Percentiles rank a stretch among this genome's conserved stretches.
Conservation (phyloP, 1,284 basidiomycete species). For the Sanguinoderma infundibulare region DNA sequence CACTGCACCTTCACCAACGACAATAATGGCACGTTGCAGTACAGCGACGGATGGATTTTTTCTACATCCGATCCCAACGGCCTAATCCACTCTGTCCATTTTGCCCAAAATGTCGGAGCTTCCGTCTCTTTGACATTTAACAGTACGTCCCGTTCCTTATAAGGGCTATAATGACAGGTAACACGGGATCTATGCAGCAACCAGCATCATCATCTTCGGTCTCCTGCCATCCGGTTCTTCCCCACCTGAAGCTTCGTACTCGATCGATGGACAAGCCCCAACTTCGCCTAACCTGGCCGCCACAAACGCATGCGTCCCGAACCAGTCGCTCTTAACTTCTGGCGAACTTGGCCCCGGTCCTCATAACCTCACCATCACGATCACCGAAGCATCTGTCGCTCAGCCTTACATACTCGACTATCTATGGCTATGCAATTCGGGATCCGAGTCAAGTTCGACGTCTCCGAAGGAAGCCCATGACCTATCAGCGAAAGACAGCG, state of each 20-base stretch:
- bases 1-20: constrained; percentile 23
- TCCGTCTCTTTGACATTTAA: constrained; percentile 40
- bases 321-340: constrained; percentile 49
- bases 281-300: constrained; percentile 41
- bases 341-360: constrained; percentile 31
- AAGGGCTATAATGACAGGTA: background rate
- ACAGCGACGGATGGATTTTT: constrained; percentile 42
- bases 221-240: constrained; percentile 44
- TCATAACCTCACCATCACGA: constrained; percentile 44
- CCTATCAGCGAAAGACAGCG: background rate
- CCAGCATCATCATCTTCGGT: constrained; percentile 36
- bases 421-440: constrained; percentile 39
- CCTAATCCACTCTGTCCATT: constrained; percentile 19
- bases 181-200: background rate
- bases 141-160: constrained; percentile 30
- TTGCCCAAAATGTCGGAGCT: constrained; percentile 22
- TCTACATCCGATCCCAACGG: constrained; percentile 23
- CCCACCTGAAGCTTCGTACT: constrained; percentile 37
- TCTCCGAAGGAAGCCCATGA: background rate
- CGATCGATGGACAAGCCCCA: constrained; percentile 38
- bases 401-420: constrained; percentile 45
- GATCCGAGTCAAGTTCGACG: background rate
- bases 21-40: constrained; percentile 28
- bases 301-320: constrained; percentile 36
- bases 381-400: constrained; percentile 32